Evolutionary conservation across 805 yeast species (phyloP), one percentile per base, ranked within the genome.

Genomic region (Candida piceae): DNA sequence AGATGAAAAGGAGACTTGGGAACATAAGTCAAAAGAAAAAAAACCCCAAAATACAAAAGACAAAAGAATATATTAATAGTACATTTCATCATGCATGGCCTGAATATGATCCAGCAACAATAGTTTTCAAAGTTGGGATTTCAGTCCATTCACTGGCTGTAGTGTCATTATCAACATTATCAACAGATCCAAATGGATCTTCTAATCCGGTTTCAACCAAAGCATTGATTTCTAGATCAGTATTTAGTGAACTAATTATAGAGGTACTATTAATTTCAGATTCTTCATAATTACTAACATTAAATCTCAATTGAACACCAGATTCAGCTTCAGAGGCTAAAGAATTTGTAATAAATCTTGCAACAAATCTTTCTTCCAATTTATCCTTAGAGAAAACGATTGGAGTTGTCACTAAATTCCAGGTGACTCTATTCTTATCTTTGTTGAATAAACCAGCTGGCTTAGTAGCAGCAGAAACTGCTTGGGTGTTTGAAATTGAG

Each of bases 381-480:
- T 60, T 58, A 11, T 46, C 37, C 5, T 49, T 31, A 18, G 58
- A 49, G 40, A 75, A 66, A 5, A 45, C 49, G 25, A 74, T 45
- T 4, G 76, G 70, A 8, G 60, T 44, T 20, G 51, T 37, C 21
- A 49, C 43, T 48, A 78, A 77, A 55, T 83, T 76, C 96, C 97
- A 89, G 1, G 93, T 81, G 40, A 93, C 80, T 61, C 97, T 76
- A 48, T 78, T 81, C 54, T 78, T 80, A 35, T 88, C 97, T 53
- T 77, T 82, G 61, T 82, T 86, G 69, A 88, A 90, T 1, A 94
- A 76, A 39, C 97, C 97, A 38, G 84, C 80, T 5, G 98, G 98
- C 57, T 84, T 86, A 3, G 95, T 83, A 43, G 88, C 78, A 1
- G 96, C 97, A 16, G 80, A 69, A 2, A 78, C 64, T 3, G 82